Evolutionary conservation across 192 early-diverging fungal genomes (phyloP).

Genomic region (Chytriomyces sp.): DNA sequence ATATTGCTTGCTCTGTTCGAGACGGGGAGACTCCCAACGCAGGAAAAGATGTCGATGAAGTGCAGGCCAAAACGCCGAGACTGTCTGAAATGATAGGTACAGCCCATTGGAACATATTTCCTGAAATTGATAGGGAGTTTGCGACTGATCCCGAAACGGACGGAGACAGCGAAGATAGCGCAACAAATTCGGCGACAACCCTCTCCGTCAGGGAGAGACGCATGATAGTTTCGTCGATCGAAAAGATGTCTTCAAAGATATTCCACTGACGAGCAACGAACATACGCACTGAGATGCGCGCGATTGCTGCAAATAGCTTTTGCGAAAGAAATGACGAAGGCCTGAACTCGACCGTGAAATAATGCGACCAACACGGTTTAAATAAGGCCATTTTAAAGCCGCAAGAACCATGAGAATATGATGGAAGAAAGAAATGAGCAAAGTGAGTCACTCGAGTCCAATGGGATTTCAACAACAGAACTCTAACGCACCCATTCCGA

Average conservation of each 20-base stretch:
- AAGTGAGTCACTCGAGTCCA: no score
- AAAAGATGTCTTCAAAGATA: conserved; percentile 8
- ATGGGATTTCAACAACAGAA: no score
- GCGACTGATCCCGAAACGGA: not conserved
- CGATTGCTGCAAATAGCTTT: conserved; percentile 8
- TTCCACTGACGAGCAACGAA: conserved; percentile 9
- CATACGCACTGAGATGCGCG: not conserved
- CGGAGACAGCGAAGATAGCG: not conserved
- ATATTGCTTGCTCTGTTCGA: not conserved
- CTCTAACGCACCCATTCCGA: no score
- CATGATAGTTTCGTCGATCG: not conserved
- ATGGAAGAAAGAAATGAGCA: no score
- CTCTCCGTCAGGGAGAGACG: not conserved
- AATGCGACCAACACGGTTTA: no score
- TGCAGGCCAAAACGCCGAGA: not conserved
- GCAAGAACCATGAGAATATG: no score
- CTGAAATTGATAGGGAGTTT: no score
- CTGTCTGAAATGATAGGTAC: conserved; percentile 1
- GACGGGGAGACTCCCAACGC: not conserved
- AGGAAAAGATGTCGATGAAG: not conserved
- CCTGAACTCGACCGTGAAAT: no score
- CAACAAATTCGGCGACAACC: not conserved
- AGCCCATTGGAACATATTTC: not conserved
- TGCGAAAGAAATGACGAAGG: not conserved
- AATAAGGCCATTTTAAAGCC: no score